These are phyloP conservation scores for Scheffersomyces segobiensis DNA, from an alignment of 1,139 yeast species.

Conservation along the genomic window DNA sequence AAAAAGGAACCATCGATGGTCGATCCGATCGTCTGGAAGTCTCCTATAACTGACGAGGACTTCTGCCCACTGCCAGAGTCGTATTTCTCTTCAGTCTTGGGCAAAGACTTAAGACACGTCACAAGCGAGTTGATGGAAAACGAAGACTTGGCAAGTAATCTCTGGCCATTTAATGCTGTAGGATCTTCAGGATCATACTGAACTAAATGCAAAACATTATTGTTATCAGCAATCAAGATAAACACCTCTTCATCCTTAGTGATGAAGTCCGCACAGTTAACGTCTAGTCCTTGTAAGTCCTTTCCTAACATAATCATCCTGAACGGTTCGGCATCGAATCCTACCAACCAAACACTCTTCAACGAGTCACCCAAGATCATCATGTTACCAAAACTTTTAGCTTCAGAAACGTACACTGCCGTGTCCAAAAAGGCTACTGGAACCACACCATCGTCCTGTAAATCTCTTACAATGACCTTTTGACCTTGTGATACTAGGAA, in stretches of 20 bases:
- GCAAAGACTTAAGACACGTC: constrained; percentile 58
- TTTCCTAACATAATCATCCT: constrained; percentile 79
- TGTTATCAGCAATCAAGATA: constrained; percentile 69
- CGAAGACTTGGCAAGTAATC: constrained; percentile 67
- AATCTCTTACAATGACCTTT: constrained; percentile 75
- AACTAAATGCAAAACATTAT: constrained; percentile 68
- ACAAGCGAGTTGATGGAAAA: constrained; percentile 68
- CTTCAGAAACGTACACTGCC: constrained; percentile 74
- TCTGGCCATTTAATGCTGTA: constrained; percentile 75
- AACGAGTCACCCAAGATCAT: constrained; percentile 77
- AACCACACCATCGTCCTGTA: constrained; percentile 80
- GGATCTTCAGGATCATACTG: constrained; percentile 95
- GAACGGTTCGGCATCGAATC: constrained; percentile 95
- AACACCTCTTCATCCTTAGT: constrained; percentile 68
- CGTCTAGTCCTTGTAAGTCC: constrained; percentile 65
- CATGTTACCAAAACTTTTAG: constrained; percentile 81
- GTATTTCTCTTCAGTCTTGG: constrained; percentile 36
- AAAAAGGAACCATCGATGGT: constrained; percentile 79
- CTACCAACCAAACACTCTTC: constrained; percentile 80
- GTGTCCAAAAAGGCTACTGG: constrained; percentile 95
- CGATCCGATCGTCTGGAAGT: constrained; percentile 65
- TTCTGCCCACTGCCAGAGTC: constrained; percentile 13
- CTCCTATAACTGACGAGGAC: constrained; percentile 20
- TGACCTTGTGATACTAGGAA: constrained; percentile 88
- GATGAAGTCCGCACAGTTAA: constrained; percentile 69